These are phyloP conservation scores for Corynespora cassiicola DNA, from an alignment of 2,329 filamentous ascomycete genomes.

Conservation along the genomic window DNA sequence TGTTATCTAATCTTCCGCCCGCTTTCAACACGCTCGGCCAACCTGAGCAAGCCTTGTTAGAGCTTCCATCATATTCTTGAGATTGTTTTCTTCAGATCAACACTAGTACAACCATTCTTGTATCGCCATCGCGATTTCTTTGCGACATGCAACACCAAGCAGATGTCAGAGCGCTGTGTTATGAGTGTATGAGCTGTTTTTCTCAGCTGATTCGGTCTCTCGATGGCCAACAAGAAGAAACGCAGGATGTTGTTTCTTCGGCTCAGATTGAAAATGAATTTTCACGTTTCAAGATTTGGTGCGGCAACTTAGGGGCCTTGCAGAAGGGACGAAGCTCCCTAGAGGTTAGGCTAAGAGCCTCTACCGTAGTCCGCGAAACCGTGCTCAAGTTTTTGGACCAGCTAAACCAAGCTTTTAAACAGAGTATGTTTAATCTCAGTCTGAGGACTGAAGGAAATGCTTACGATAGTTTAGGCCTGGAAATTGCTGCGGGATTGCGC, in stretches of 20 bases:
- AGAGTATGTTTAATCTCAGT: conserved; percentile 2
- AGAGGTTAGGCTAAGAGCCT: conserved; percentile 1
- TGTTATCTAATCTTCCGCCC: too few relatives aligned
- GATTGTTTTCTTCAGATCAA: too few relatives aligned
- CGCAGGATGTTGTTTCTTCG: not conserved
- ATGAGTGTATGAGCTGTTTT: not conserved
- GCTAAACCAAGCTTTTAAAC: not conserved
- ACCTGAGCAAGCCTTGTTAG: too few relatives aligned
- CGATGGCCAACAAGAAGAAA: not conserved
- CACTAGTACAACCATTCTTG: too few relatives aligned
- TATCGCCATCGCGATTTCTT: too few relatives aligned
- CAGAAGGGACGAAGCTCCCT: conserved; percentile 2
- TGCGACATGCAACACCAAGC: conserved; percentile 1
- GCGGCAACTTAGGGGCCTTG: conserved; percentile 3
- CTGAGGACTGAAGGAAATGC: not conserved
- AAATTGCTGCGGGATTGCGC: not conserved
- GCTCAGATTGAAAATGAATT: not conserved
- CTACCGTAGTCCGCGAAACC: not conserved
- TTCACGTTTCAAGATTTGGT: conserved; percentile 5
- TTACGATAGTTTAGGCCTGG: not conserved
- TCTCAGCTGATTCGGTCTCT: not conserved
- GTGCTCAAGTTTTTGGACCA: not conserved
- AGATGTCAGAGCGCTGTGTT: not conserved
- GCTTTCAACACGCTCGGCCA: too few relatives aligned
- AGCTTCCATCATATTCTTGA: too few relatives aligned